Evolutionary conservation across 1,284 basidiomycete genomes (phyloP).

Genomic region (Cutaneotrichosporon curvatum): DNA sequence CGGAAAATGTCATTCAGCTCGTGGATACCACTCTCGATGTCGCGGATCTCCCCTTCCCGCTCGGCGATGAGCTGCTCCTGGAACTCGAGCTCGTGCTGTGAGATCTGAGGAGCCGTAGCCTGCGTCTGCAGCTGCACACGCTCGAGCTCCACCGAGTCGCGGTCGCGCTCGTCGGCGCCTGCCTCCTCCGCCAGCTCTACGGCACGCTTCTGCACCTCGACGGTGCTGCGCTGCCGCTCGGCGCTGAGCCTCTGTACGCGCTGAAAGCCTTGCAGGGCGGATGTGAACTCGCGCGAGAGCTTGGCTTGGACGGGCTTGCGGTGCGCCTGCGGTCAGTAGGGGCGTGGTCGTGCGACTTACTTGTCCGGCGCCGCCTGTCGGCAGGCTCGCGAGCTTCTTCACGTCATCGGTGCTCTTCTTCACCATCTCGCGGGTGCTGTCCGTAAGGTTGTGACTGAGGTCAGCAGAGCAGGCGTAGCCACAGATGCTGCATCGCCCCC

Average conservation of each 20-base stretch:
- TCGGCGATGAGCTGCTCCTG: constrained; percentile 95
- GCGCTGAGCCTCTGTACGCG: constrained; percentile 82
- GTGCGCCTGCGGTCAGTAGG: constrained; percentile 20
- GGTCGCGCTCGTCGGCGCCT: constrained; percentile 16
- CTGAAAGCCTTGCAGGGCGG: constrained; percentile 85
- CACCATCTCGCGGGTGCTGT: constrained; percentile 86
- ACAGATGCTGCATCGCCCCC: not conserved
- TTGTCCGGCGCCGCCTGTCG: constrained; percentile 46
- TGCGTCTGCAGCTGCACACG: constrained; percentile 34
- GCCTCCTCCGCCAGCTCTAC: constrained; percentile 35
- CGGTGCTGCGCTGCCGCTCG: constrained; percentile 73
- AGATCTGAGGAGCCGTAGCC: constrained; percentile 52
- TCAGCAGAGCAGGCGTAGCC: constrained; percentile 1
- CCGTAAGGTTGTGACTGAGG: constrained; percentile 66
- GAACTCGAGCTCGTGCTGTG: constrained; percentile 86
- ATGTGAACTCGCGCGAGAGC: constrained; percentile 84
- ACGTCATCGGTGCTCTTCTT: constrained; percentile 88
- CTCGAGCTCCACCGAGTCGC: constrained; percentile 38
- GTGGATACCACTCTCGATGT: constrained; percentile 95
- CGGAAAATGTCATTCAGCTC: constrained; percentile 96
- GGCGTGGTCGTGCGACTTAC: constrained; percentile 1
- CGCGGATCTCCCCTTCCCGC: constrained; percentile 87
- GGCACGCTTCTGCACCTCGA: constrained; percentile 55
- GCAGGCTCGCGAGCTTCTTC: constrained; percentile 70
- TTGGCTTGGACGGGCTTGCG: constrained; percentile 61